phyloP scores from a whole-genome alignment of 768 basidiomycete species.

The Cantharellus cinnabarinus region DNA sequence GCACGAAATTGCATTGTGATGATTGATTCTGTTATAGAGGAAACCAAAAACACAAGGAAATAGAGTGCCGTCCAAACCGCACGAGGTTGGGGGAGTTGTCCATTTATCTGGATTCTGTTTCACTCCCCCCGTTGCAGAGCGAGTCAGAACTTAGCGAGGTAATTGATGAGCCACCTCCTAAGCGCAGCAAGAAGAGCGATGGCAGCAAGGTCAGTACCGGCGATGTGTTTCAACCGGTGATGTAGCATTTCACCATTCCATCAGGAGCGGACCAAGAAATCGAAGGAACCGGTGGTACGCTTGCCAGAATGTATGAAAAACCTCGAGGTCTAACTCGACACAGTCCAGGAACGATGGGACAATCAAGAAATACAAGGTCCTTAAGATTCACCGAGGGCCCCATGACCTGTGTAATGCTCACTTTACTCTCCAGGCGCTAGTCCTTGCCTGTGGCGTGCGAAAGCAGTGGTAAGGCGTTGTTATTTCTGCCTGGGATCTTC shows the following conservation, averaged over 20 bases:
- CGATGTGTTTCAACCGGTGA: no score
- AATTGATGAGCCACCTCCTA: neutral
- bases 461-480: constrained; percentile 37
- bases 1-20: no score
- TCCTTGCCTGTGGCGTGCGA: constrained; percentile 56
- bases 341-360: constrained; percentile 43
- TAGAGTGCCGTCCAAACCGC: no score
- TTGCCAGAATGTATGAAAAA: no score
- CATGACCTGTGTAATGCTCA: constrained; percentile 3
- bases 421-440: constrained; percentile 29
- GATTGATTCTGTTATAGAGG: no score
- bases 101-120: no score
- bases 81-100: no score
- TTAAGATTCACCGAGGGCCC: neutral
- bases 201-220: no score
- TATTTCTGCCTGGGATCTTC: neutral
- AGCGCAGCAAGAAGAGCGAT: neutral
- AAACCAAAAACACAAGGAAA: no score
- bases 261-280: no score
- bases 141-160: constrained; percentile 5
- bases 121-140: neutral
- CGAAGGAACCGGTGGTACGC: no score
- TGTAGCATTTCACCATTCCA: no score
- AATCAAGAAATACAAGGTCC: constrained; percentile 54
- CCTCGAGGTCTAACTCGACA: neutral